Base-by-base conservation (phyloP, 129 eudicot genomes). In the Flaveria linearis region DNA sequence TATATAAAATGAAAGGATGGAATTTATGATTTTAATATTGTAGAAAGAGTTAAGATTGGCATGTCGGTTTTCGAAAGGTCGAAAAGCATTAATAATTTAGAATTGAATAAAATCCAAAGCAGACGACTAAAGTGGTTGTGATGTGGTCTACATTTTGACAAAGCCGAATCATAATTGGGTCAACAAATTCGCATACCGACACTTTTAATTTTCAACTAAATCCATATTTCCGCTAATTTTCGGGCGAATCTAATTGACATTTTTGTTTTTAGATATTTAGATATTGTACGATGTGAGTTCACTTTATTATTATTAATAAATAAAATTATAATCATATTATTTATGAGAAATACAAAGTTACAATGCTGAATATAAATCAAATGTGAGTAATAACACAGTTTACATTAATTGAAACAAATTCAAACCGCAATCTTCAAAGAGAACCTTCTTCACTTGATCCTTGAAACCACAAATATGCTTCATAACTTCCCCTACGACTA, bases 71-170 rank as follows among this genome's bases (percentile, higher is more conserved):
- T 67, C 42, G 64, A 49, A 79, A 70, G 42, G 33, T 36, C 36
- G 14, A 70, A 30, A 60, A 14, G 23, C 25, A 64, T 2, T 36
- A 20, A 41, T 50, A 42, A 78, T 26, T 0, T 22, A 63, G 64
- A 72, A 72, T 22, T 11, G 39, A 62, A 73, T 72, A 64, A 5
- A 26, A n/a, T 79, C 73, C 78, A 79, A 80, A 80, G 45, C n/a
- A 41, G 49, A 50, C 68, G 58, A 73, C 14, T 52, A 72, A 80
- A 73, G 79, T 73, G 30, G 75, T 42, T 67, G 73, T 66, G 42
- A 66, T 80, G 69, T 73, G 79, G 79, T 73, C 83, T 80, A 49
- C 47, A 80, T 73, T 72, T 73, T 45, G 78, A 72, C 78, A 64
- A 80, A 64, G 28, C 72, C 47, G 69, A n/a, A 80, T 80, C 61